A percentile compares a stretch with the other conserved stretches of the same genome.
Conservation (phyloP, 352 stramenopile species). For the Globisporangium yorkense region DNA sequence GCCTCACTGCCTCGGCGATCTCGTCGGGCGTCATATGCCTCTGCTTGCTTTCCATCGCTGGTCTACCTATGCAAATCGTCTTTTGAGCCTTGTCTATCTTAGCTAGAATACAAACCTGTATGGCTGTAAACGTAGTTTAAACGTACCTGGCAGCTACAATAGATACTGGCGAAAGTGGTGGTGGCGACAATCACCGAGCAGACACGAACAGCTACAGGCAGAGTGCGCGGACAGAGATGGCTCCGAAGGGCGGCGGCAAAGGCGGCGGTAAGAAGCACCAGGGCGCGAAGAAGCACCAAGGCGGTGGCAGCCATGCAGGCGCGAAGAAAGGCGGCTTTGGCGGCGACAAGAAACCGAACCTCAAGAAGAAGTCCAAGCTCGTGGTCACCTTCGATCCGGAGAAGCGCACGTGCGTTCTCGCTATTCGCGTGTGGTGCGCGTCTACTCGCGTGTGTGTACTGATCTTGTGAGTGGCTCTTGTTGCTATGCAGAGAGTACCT, state of each 20-base stretch:
- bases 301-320: not conserved
- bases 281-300: too few relatives aligned
- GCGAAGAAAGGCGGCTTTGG: not conserved
- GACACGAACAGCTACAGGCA: not conserved
- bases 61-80: too few relatives aligned
- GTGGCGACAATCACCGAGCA: not conserved
- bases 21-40: too few relatives aligned
- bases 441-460: not conserved
- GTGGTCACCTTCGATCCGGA: conserved; percentile 84
- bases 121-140: not conserved
- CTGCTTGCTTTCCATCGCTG: too few relatives aligned
- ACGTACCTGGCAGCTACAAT: not conserved
- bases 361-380: conserved; percentile 83
- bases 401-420: conserved; percentile 65
- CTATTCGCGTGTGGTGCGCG: not conserved
- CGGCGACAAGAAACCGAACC: conserved; percentile 26
- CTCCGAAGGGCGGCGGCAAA: not conserved
- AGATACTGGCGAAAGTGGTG: not conserved
- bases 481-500: conserved; percentile 56
- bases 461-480: too few relatives aligned
- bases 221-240: not conserved
- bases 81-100: too few relatives aligned
- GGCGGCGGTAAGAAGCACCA: not conserved
- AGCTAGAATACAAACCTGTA: too few relatives aligned
- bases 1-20: too few relatives aligned